Conservation (phyloP, 257 asterid genomes). For the Lithospermum erythrorhizon region DNA sequence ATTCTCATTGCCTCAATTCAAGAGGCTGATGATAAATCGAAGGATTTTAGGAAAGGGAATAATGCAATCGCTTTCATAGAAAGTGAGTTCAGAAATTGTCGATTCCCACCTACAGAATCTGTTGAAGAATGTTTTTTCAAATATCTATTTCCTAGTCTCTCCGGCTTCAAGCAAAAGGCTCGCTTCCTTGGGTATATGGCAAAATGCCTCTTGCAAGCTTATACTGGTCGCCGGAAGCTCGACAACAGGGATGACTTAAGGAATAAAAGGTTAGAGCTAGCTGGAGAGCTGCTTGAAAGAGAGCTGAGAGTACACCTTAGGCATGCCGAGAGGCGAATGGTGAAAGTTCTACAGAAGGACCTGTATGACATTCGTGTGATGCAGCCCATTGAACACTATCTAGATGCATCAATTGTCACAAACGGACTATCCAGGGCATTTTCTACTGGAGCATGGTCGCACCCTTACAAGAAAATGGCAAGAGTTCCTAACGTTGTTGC, state of each 20-base stretch:
- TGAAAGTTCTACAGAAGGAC: conserved; percentile 70
- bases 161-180: conserved; percentile 51
- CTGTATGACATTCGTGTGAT: conserved; percentile 53
- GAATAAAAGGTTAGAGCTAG: conserved; percentile 87
- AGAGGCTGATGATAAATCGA: conserved; percentile 53
- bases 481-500: conserved; percentile 91
- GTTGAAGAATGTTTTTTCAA: conserved; percentile 49
- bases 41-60: conserved; percentile 46
- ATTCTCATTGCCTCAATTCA: conserved; percentile 58
- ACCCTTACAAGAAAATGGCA: conserved; percentile 78
- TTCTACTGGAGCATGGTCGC: conserved; percentile 90
- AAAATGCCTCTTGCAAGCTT: conserved; percentile 68
- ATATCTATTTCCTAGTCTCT: conserved; percentile 58
- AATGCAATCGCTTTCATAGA: conserved; percentile 34
- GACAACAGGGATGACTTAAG: conserved; percentile 84
- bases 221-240: conserved; percentile 56
- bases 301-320: conserved; percentile 69
- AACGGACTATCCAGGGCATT: conserved; percentile 96
- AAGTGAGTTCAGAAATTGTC: conserved; percentile 34
- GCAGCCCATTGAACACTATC: conserved; percentile 45
- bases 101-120: conserved; percentile 66
- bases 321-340: conserved; percentile 75
- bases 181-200: conserved; percentile 84
- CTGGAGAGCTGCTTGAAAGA: conserved; percentile 76
- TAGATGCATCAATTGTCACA: conserved; percentile 73